Base-by-base conservation (phyloP, 305 asterid species). In the Fraxinus greggii region DNA sequence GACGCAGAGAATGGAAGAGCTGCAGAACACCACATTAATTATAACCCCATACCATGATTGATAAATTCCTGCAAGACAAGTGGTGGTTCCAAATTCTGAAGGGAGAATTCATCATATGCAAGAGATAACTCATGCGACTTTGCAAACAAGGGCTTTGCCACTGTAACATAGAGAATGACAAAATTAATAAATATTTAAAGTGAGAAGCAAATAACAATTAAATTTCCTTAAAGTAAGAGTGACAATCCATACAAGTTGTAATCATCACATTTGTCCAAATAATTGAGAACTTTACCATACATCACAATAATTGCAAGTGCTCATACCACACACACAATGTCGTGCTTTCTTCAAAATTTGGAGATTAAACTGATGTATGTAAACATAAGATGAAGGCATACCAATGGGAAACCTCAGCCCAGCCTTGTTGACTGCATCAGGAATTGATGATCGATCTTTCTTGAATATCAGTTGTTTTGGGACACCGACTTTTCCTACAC, bases 391-490 rank as follows among this genome's bases (percentile, higher is more conserved):
- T 3, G 48, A 51, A 56, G 75, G 61, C 87, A 32, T 89, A 96
- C 99, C 99, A 65, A 96, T 88, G 42, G 99, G 99, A 56, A 96
- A 89, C 86, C 89, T 90, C 82, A 96, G 87, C 17, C 97, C 95
- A 78, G 95, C 93, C 85, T 83, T 90, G 81, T 81, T 85, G 82
- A 96, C 98, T 45, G 93, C 95, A 82, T 79, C 91, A 33, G 92
- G 91, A 40, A 96, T 94, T 15, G 97, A 92, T 45, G 91, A 88
- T 21, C 97, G 94, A 85, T 96, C 98, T 84, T 90, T 90, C 92
- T 94, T 89, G 85, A 96, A 91, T 38, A 96, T 98, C 88, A 96
- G 84, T 82, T 96, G 99, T 83, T 88, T 94, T n/a, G 99, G 99
- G 79, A 93, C 97, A 83, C 95, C 90, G 56, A 96, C 98, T 87